Percentiles rank a stretch among this genome's conserved stretches.
Conservation (phyloP, 73 alveolate genomes). For the Paramecium pentaurelia region DNA sequence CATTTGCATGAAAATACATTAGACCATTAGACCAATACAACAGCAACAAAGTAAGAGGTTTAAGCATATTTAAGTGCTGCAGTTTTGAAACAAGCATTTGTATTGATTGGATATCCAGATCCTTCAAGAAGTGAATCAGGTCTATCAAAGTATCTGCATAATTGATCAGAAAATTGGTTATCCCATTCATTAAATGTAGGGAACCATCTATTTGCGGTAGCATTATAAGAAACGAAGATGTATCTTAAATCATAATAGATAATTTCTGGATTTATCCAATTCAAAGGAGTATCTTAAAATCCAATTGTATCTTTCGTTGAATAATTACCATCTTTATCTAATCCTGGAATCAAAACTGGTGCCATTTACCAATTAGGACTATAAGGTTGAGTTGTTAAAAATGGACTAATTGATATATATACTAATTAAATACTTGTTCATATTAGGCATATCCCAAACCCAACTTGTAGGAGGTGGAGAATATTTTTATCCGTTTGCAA, state of each 20-base stretch:
- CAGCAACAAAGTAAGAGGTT: constrained; percentile 40
- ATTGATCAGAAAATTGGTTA: not conserved
- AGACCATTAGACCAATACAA: constrained; percentile 31
- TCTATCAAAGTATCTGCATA: constrained; percentile 39
- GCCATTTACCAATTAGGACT: constrained; percentile 44
- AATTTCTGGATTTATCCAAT: constrained; percentile 22
- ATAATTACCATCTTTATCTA: too few relatives aligned
- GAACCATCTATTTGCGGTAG: not conserved
- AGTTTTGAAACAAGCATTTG: constrained; percentile 51
- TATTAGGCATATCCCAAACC: constrained; percentile 21
- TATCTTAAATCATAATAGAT: constrained; percentile 58
- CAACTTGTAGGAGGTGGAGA: constrained; percentile 44
- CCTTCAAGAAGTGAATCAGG: constrained; percentile 25
- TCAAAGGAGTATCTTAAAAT: not conserved
- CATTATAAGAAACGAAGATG: not conserved
- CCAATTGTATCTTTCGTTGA: not conserved
- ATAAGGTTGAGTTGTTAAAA: not conserved
- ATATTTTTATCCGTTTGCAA: constrained; percentile 22
- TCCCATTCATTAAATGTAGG: not conserved
- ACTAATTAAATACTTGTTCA: not conserved
- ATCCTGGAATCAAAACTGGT: not conserved
- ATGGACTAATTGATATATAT: not conserved
- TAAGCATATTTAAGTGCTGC: constrained; percentile 55
- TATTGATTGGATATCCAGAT: constrained; percentile 15
- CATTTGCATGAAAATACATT: constrained; percentile 52